Evolutionary conservation across 176 grass and related monocot species (phyloP).

Genomic region (Eremochloa ophiuroides): DNA sequence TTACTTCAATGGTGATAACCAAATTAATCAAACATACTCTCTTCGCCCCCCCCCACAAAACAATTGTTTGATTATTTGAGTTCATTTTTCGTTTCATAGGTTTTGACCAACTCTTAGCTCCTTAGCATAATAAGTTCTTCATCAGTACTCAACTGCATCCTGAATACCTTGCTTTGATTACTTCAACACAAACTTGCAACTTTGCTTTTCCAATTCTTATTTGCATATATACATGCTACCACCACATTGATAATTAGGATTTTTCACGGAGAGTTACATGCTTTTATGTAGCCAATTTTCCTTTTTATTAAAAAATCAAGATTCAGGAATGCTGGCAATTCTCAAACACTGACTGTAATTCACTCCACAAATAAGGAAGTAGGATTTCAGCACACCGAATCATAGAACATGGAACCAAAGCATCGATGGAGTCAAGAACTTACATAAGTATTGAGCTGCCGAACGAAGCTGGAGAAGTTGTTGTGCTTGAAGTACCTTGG

Average conservation of each 20-base stretch:
- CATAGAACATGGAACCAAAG: neutral
- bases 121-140: neutral
- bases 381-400: neutral
- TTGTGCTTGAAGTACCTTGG: constrained; percentile 97
- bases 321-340: neutral
- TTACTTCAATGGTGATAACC: neutral
- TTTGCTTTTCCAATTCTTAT: neutral
- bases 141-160: neutral
- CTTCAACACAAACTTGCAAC: neutral
- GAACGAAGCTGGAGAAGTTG: constrained; percentile 98
- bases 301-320: neutral
- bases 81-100: neutral
- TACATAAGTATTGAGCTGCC: constrained; percentile 97
- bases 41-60: too few relatives aligned
- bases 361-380: neutral
- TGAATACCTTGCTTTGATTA: neutral
- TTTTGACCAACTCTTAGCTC: neutral
- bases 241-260: neutral
- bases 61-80: neutral
- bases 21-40: neutral
- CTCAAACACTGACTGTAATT: neutral
- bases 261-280: neutral
- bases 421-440: constrained; percentile 9
- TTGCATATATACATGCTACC: neutral
- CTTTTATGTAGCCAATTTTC: neutral